Conservation (phyloP, 495 filamentous ascomycete species). For the Aspergillus bridgeri region DNA sequence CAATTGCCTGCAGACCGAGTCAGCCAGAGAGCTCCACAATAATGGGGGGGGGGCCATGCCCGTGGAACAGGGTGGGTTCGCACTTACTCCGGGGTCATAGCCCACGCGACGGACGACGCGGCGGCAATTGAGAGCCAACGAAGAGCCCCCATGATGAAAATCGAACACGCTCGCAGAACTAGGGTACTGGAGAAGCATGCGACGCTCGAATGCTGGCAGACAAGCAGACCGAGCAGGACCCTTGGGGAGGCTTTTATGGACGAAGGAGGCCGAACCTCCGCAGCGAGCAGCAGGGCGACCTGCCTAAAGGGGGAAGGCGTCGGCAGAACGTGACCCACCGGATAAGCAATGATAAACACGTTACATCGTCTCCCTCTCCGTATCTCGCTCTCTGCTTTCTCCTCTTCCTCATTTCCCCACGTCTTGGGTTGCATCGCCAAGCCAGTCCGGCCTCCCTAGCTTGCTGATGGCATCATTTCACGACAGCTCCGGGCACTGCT, state of each 20-base stretch:
- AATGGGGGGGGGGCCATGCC: neutral
- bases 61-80: neutral
- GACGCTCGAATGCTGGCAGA: neutral
- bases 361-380: neutral
- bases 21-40: neutral
- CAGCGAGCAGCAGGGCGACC: neutral
- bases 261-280: neutral
- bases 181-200: neutral
- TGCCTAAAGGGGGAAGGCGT: neutral
- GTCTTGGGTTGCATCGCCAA: constrained; percentile 33
- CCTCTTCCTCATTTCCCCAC: neutral
- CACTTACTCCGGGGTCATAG: constrained; percentile 22
- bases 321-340: neutral
- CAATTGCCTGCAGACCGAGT: constrained; percentile 21
- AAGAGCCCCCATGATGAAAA: constrained; percentile 14
- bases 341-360: neutral
- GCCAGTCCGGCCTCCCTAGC: neutral
- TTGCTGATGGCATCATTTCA: neutral
- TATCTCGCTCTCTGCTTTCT: too few species aligned
- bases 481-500: neutral
- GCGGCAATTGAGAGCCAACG: constrained; percentile 18
- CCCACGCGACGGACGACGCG: constrained; percentile 15
- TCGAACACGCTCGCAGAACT: neutral
- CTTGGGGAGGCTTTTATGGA: neutral
- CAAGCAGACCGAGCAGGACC: neutral